Evolutionary conservation across 495 filamentous ascomycete species (phyloP).

Genomic region (Hamigera avellanea): DNA sequence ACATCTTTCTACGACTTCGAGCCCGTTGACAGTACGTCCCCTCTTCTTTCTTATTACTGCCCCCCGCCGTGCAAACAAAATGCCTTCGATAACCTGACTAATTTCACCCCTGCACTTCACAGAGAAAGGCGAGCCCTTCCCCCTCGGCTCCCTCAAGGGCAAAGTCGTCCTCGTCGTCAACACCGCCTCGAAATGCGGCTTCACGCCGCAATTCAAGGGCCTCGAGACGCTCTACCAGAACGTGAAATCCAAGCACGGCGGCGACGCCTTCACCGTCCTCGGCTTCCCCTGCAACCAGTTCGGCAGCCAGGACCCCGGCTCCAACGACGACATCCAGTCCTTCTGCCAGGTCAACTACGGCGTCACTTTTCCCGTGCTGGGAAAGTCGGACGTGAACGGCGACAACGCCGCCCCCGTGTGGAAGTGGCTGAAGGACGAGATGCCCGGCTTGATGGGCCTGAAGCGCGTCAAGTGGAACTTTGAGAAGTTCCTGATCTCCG

Average conservation of each 20-base stretch:
- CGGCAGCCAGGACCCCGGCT: conserved; percentile 75
- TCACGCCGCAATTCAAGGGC: conserved; percentile 89
- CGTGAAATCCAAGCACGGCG: conserved; percentile 52
- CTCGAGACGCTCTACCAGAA: conserved; percentile 86
- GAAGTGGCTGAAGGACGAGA: conserved; percentile 78
- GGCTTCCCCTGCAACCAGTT: conserved; percentile 99
- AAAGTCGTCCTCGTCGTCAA: conserved; percentile 96
- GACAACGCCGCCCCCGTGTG: conserved; percentile 67
- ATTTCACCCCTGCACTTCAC: too few relatives aligned
- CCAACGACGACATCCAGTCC: conserved; percentile 78
- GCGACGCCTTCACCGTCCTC: conserved; percentile 70
- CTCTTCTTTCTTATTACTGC: not conserved
- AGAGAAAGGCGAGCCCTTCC: conserved; percentile 67
- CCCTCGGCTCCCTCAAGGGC: conserved; percentile 58
- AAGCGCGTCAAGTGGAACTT: conserved; percentile 95
- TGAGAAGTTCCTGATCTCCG: conserved; percentile 90
- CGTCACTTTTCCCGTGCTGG: conserved; percentile 82
- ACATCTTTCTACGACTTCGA: conserved; percentile 89
- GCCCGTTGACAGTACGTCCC: conserved; percentile 60
- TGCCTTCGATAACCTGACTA: conserved; percentile 5
- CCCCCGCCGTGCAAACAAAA: conserved; percentile 2
- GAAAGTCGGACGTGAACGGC: conserved; percentile 91
- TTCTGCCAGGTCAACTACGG: conserved; percentile 96
- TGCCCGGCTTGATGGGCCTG: conserved; percentile 73
- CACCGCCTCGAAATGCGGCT: conserved; percentile 98